Percentiles rank a stretch among this genome's conserved stretches.
Evolutionary conservation across 2,329 filamentous ascomycete genomes (phyloP).

Genomic region (Fulvia fulva): DNA sequence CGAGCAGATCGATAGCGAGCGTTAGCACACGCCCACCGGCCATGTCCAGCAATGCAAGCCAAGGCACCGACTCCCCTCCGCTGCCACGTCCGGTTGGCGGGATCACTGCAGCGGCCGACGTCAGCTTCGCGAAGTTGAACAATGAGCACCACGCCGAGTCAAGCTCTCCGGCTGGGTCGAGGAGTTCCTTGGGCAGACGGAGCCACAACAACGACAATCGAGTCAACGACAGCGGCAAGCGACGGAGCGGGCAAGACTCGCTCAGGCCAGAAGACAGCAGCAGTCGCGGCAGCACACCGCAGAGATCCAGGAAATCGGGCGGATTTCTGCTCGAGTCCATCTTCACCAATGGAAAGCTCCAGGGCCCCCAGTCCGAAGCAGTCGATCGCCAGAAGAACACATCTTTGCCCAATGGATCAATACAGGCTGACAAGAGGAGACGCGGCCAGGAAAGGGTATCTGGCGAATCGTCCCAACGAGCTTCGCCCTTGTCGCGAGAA

Average conservation of each 20-base stretch:
- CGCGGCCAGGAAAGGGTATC: constrained; percentile 15
- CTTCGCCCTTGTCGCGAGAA: constrained; percentile 29
- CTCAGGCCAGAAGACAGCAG: constrained; percentile 5
- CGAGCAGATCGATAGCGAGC: not conserved
- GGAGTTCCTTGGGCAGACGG: constrained; percentile 18
- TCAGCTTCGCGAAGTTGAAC: constrained; percentile 22
- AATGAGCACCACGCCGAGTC: constrained; percentile 24
- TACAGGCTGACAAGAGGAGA: constrained; percentile 20
- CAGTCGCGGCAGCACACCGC: constrained; percentile 12
- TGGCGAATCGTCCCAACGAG: constrained; percentile 25
- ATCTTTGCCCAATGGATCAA: constrained; percentile 14
- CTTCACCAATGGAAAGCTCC: constrained; percentile 22
- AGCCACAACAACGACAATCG: constrained; percentile 13
- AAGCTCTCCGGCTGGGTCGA: constrained; percentile 26
- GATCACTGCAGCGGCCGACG: constrained; percentile 23
- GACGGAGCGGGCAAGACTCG: constrained; percentile 3
- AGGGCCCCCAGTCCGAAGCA: not conserved
- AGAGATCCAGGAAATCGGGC: constrained; percentile 32
- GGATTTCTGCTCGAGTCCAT: constrained; percentile 37
- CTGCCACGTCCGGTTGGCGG: constrained; percentile 6
- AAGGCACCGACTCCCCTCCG: constrained; percentile 9
- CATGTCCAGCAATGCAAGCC: constrained; percentile 19
- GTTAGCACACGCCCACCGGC: constrained; percentile 6
- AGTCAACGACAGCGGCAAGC: constrained; percentile 2
- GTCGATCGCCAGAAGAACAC: constrained; percentile 19